These are phyloP conservation scores for Erysiphe pulchra DNA, from an alignment of 2,329 filamentous ascomycete species.

Conservation along the genomic window DNA sequence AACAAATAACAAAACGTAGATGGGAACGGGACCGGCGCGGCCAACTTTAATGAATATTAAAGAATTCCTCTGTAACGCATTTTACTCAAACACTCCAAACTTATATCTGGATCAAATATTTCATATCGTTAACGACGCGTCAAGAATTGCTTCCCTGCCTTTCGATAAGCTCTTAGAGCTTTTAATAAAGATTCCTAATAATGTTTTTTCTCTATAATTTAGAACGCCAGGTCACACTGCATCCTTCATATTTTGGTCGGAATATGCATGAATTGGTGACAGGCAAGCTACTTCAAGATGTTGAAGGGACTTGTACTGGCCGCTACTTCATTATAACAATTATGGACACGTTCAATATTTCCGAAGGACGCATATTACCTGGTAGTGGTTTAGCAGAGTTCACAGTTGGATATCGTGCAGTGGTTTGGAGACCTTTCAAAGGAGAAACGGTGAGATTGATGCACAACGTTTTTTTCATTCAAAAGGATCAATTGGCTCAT, in stretches of 20 bases:
- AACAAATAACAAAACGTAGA: too few species aligned
- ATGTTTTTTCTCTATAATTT: slow-evolving; percentile 99
- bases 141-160: too few species aligned
- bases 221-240: slow-evolving; percentile 79
- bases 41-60: too few species aligned
- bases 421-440: slow-evolving; percentile 94
- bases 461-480: not conserved
- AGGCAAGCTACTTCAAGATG: slow-evolving; percentile 68
- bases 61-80: too few species aligned
- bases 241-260: slow-evolving; percentile 89
- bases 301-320: slow-evolving; percentile 85
- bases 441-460: slow-evolving; percentile 61
- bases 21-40: too few species aligned
- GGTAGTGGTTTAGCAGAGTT: slow-evolving; percentile 85
- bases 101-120: too few species aligned
- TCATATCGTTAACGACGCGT: too few species aligned
- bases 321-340: slow-evolving; percentile 97
- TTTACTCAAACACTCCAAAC: too few species aligned
- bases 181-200: not conserved
- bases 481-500: too few species aligned
- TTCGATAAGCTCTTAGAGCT: too few species aligned
- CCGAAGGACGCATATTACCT: slow-evolving; percentile 74
- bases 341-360: slow-evolving; percentile 88
- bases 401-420: slow-evolving; percentile 79
- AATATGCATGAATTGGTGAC: slow-evolving; percentile 84